Percentiles rank a stretch among this genome's conserved stretches.
phyloP scores from a whole-genome alignment of 202 grass and related monocot species.

The Schoenoplectus triqueter region DNA sequence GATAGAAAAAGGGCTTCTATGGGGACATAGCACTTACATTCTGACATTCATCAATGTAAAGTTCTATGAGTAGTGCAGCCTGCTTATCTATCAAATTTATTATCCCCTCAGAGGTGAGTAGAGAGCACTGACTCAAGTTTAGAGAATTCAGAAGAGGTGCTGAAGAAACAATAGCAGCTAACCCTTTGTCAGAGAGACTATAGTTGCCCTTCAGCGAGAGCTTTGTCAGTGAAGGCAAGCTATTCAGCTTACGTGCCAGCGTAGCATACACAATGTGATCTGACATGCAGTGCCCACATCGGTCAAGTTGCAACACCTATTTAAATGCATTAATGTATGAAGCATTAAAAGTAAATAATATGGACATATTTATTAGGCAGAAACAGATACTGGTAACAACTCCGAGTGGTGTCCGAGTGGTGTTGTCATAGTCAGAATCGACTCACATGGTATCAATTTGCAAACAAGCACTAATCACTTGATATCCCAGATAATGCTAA shows the following conservation, averaged over 20 bases:
- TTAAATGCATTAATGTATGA: not conserved
- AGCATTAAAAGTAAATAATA: not conserved
- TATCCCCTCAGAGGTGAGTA: constrained; percentile 75
- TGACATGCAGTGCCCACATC: constrained; percentile 78
- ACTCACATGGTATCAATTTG: constrained; percentile 11
- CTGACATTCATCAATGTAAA: constrained; percentile 81
- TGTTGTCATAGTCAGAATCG: not conserved
- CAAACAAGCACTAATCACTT: constrained; percentile 5
- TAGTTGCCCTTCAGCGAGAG: constrained; percentile 84
- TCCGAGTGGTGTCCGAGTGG: not conserved
- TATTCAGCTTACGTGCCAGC: constrained; percentile 58
- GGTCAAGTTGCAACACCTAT: constrained; percentile 75
- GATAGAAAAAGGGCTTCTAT: no score
- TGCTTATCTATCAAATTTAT: constrained; percentile 57
- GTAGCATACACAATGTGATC: constrained; percentile 66
- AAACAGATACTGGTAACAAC: not conserved
- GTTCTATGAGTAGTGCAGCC: constrained; percentile 54
- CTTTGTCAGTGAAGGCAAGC: constrained; percentile 63
- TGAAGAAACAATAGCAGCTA: constrained; percentile 62
- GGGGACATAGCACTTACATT: constrained; percentile 68
- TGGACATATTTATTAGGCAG: not conserved
- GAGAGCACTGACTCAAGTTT: constrained; percentile 75
- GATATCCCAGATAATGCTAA: not conserved
- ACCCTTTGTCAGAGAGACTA: constrained; percentile 70
- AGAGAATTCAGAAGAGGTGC: constrained; percentile 68